Conservation (phyloP, 1,284 basidiomycete species). For the Sanghuangporus weigelae region DNA sequence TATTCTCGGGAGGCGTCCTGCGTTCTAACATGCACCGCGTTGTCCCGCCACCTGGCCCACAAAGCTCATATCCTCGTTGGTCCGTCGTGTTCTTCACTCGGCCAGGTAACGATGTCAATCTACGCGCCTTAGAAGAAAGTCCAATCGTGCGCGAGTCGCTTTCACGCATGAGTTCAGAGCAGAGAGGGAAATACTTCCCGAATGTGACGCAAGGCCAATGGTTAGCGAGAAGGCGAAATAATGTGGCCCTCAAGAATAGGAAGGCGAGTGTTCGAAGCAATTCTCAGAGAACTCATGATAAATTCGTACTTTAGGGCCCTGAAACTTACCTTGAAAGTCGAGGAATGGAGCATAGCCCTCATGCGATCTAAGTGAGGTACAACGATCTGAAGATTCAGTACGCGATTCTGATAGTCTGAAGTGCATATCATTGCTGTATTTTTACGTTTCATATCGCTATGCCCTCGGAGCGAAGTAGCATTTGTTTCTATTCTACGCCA, state of each 20-base stretch:
- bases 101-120: slow-evolving; percentile 45
- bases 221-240: slow-evolving; percentile 41
- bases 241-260: slow-evolving; percentile 40
- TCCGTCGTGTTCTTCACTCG: slow-evolving; percentile 61
- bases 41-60: slow-evolving; percentile 40
- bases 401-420: too few species aligned
- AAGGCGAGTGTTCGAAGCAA: slow-evolving; percentile 25
- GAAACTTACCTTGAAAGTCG: slow-evolving; percentile 32
- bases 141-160: not conserved
- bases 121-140: slow-evolving; percentile 51
- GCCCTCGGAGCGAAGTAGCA: too few species aligned
- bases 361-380: slow-evolving; percentile 14
- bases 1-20: slow-evolving; percentile 56
- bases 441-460: too few species aligned
- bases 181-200: slow-evolving; percentile 6
- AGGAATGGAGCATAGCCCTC: slow-evolving; percentile 31
- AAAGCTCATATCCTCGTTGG: slow-evolving; percentile 44
- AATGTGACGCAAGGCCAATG: slow-evolving; percentile 42
- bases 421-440: too few species aligned
- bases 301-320: slow-evolving; percentile 24
- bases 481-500: too few species aligned
- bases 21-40: slow-evolving; percentile 52
- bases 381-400: not conserved
- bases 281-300: not conserved
- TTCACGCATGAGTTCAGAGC: not conserved